phyloP scores from a whole-genome alignment of 345 rosid species.

The Balakata baccata region DNA sequence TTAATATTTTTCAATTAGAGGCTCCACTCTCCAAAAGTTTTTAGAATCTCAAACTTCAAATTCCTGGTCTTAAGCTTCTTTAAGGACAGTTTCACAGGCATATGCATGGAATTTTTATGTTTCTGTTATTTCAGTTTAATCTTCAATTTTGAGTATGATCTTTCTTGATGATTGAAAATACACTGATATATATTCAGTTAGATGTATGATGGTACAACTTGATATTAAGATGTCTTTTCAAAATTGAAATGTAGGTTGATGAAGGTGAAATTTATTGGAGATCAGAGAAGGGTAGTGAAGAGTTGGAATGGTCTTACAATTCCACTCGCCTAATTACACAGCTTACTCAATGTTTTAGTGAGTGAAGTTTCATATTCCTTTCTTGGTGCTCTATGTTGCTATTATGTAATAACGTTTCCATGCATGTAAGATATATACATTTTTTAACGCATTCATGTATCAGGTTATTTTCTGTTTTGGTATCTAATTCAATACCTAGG shows the following conservation, averaged over 20 bases:
- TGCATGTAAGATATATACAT: neutral
- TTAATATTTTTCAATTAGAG: neutral
- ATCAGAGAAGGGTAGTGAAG: constrained; percentile 59
- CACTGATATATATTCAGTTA: neutral
- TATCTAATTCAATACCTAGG: too few species aligned
- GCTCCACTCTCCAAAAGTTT: neutral
- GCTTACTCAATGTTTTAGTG: constrained; percentile 65
- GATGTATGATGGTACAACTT: constrained; percentile 7
- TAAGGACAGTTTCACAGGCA: neutral
- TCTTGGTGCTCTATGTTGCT: neutral
- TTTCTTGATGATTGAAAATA: constrained; percentile 1
- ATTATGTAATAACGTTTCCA: neutral
- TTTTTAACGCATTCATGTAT: neutral
- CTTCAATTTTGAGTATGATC: neutral
- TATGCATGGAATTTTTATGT: neutral
- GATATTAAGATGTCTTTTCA: constrained; percentile 20
- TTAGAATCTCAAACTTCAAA: neutral
- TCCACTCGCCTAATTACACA: constrained; percentile 58
- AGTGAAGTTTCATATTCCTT: constrained; percentile 32
- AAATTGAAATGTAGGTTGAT: constrained; percentile 58
- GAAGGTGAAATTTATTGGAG: constrained; percentile 87
- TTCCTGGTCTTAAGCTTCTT: neutral
- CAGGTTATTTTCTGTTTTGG: neutral
- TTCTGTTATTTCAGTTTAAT: neutral
- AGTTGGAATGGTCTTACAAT: constrained; percentile 66